Conservation (phyloP, 805 yeast species). For the Schwanniomyces occidentalis region DNA sequence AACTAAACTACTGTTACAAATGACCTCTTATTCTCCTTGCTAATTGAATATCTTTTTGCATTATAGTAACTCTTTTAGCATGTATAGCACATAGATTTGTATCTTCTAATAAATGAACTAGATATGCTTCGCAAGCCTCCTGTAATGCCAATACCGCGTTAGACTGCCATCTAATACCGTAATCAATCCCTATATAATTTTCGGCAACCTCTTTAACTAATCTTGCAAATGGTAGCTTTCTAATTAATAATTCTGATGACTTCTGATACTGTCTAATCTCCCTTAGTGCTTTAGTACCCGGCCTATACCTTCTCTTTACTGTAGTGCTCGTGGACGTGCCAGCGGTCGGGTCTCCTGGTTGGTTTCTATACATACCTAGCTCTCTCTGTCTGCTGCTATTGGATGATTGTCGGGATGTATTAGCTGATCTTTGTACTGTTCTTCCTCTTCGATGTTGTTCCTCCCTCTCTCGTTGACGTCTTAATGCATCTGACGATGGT, state of each 20-base stretch:
- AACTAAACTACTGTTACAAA: not conserved
- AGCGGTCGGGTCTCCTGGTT: slow-evolving; percentile 55
- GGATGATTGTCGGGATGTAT: slow-evolving; percentile 12
- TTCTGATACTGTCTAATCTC: slow-evolving; percentile 71
- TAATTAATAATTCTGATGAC: slow-evolving; percentile 63
- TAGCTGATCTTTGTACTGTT: slow-evolving; percentile 1
- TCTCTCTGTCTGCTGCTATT: slow-evolving; percentile 8
- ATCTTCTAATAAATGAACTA: slow-evolving; percentile 73
- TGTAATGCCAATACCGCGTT: slow-evolving; percentile 76
- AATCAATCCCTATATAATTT: slow-evolving; percentile 51
- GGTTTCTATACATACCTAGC: slow-evolving; percentile 46
- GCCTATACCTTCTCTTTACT: slow-evolving; percentile 48
- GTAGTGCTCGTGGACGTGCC: slow-evolving; percentile 18
- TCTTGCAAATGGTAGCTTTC: slow-evolving; percentile 78
- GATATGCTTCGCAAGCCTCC: slow-evolving; percentile 78
- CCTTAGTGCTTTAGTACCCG: slow-evolving; percentile 65
- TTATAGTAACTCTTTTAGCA: slow-evolving; percentile 80
- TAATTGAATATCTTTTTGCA: slow-evolving; percentile 79
- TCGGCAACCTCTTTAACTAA: slow-evolving; percentile 74
- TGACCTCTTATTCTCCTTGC: slow-evolving; percentile 76
- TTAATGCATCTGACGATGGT: slow-evolving; percentile 9
- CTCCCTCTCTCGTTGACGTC: slow-evolving; percentile 12
- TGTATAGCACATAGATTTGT: slow-evolving; percentile 77
- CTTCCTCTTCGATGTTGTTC: slow-evolving; percentile 8
- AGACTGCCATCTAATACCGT: slow-evolving; percentile 74